These are phyloP conservation scores for Xylaria sp. DNA, from an alignment of 2,329 filamentous ascomycete species.

Conservation along the genomic window DNA sequence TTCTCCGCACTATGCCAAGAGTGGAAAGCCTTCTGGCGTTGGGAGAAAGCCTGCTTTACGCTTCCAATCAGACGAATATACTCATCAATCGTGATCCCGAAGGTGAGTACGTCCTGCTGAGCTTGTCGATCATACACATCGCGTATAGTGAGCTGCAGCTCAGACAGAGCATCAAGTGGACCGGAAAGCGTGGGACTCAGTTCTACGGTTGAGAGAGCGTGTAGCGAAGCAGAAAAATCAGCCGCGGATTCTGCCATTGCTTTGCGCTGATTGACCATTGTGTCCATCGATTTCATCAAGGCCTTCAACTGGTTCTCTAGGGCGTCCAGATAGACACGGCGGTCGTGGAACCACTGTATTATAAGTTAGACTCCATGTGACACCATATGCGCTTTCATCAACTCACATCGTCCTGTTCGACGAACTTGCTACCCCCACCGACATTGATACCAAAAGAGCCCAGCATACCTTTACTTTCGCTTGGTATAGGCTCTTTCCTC, in stretches of 20 bases:
- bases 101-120: constrained; percentile 93
- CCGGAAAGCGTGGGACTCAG: constrained; percentile 88
- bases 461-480: constrained; percentile 93
- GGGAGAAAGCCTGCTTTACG: constrained; percentile 90
- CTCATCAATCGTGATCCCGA: constrained; percentile 97
- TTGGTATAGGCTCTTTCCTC: constrained; percentile 83
- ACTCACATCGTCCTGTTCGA: constrained; percentile 94
- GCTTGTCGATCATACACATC: constrained; percentile 97
- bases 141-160: constrained; percentile 91
- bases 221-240: constrained; percentile 93
- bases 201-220: constrained; percentile 91
- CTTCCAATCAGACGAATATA: constrained; percentile 96
- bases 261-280: constrained; percentile 90
- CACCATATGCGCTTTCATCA: constrained; percentile 1
- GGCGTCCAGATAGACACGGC: constrained; percentile 92
- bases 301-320: constrained; percentile 91
- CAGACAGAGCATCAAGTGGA: constrained; percentile 89
- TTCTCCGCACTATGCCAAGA: constrained; percentile 92
- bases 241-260: constrained; percentile 91
- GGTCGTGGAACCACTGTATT: constrained; percentile 92
- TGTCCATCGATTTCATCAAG: constrained; percentile 92
- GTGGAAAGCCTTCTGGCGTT: constrained; percentile 95
- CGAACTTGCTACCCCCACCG: constrained; percentile 85
- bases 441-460: constrained; percentile 84
- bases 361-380: constrained; percentile 35